Evolutionary conservation across 1,139 yeast species (phyloP).

Genomic region (Meyerozyma athensensis): DNA sequence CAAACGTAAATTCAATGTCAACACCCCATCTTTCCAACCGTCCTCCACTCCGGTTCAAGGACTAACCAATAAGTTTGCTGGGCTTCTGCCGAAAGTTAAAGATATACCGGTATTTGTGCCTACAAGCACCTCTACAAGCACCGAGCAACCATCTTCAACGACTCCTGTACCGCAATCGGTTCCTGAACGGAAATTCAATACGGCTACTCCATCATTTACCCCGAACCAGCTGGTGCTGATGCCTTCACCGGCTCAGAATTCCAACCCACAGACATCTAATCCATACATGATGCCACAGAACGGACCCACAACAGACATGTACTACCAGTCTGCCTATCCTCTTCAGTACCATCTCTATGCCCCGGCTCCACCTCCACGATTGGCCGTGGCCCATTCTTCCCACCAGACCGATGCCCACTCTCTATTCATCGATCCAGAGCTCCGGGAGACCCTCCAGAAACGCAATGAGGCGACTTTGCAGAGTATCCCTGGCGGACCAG

Average conservation of each 20-base stretch:
- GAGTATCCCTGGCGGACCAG: slow-evolving; percentile 62
- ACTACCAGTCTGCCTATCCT: slow-evolving; percentile 42
- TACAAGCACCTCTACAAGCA: slow-evolving; percentile 7
- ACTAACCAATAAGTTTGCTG: slow-evolving; percentile 39
- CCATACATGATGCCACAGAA: slow-evolving; percentile 8
- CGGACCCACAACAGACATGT: slow-evolving; percentile 15
- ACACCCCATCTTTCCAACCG: slow-evolving; percentile 67
- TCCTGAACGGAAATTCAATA: slow-evolving; percentile 26
- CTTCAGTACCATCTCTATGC: slow-evolving; percentile 87
- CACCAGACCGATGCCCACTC: slow-evolving; percentile 67
- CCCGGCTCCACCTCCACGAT: slow-evolving; percentile 79
- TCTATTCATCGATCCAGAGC: slow-evolving; percentile 66
- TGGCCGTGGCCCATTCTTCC: slow-evolving; percentile 53
- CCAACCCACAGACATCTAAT: slow-evolving; percentile 5
- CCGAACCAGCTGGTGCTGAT: slow-evolving; percentile 18
- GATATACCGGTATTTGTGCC: slow-evolving; percentile 59
- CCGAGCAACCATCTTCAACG: slow-evolving; percentile 1
- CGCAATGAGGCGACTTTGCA: slow-evolving; percentile 82
- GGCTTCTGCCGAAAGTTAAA: slow-evolving; percentile 50
- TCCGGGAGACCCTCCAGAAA: slow-evolving; percentile 67
- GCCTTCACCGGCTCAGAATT: slow-evolving; percentile 17
- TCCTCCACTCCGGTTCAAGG: slow-evolving; percentile 16
- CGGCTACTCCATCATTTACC: slow-evolving; percentile 31
- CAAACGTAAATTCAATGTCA: slow-evolving; percentile 51
- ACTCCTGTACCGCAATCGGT: background rate